Percentiles rank a stretch among this genome's conserved stretches.
phyloP scores from a whole-genome alignment of 139 green algal species.

The Chlorella sp. region DNA sequence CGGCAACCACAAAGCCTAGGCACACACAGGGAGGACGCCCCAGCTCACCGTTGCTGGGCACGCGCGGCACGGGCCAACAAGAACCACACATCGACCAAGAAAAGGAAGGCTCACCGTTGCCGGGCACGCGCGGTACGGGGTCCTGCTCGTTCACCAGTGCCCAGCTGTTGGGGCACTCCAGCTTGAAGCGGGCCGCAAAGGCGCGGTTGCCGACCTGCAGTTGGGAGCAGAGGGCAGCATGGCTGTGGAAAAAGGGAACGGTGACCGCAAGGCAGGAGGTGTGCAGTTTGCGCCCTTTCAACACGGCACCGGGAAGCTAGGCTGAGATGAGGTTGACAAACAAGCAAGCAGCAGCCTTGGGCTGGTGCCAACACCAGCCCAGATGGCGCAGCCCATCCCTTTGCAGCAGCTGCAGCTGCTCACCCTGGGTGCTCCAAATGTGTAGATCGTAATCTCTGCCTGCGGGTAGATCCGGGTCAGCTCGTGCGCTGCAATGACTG shows the following conservation, averaged over 20 bases:
- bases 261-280: no score
- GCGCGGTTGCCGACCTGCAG: conserved; percentile 29
- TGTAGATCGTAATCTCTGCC: conserved; percentile 50
- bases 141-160: conserved; percentile 28
- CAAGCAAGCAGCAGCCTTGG: no score
- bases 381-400: no score
- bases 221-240: not conserved
- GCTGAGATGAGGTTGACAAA: no score
- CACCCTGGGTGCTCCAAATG: conserved; percentile 75
- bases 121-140: conserved; percentile 1
- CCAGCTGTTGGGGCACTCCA: conserved; percentile 23
- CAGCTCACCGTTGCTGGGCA: not conserved
- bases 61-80: not conserved
- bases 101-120: not conserved
- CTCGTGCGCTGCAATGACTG: not conserved
- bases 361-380: no score
- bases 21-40: no score
- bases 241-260: no score
- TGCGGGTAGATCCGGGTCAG: not conserved
- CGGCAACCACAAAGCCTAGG: no score
- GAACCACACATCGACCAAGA: not conserved
- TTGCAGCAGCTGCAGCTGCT: conserved; percentile 21
- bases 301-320: no score
- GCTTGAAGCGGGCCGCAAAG: not conserved
- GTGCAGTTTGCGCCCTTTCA: no score